These are phyloP conservation scores for Pneumocystis wakefieldiae DNA, from an alignment of 1,139 yeast species.

Conservation along the genomic window DNA sequence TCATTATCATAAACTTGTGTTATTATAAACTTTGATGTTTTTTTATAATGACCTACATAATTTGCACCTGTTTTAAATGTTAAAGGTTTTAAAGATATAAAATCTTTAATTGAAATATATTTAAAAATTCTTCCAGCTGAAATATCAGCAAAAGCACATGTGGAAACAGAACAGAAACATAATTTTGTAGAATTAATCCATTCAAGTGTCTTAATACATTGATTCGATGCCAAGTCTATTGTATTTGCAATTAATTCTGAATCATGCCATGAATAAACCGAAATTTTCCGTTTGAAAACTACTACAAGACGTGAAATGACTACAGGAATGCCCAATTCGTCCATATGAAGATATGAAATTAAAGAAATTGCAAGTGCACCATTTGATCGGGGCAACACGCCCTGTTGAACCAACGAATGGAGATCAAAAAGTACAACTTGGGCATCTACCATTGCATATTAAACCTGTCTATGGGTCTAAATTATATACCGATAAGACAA, in stretches of 20 bases:
- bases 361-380: background rate
- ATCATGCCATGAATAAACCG: constrained; percentile 13
- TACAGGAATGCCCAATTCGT: background rate
- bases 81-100: constrained; percentile 10
- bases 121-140: constrained; percentile 2
- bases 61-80: constrained; percentile 14
- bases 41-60: constrained; percentile 9
- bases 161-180: constrained; percentile 24
- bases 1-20: constrained; percentile 15
- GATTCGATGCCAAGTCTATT: constrained; percentile 25
- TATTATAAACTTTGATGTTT: constrained; percentile 12
- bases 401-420: background rate
- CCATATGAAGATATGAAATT: background rate
- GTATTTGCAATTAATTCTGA: constrained; percentile 20
- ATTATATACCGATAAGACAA: background rate
- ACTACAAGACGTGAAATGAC: background rate
- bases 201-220: constrained; percentile 24
- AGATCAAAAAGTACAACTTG: background rate
- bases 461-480: background rate
- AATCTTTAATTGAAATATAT: constrained; percentile 11
- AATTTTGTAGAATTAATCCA: constrained; percentile 25
- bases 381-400: background rate
- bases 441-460: background rate
- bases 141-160: constrained; percentile 19
- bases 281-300: background rate